Evolutionary conservation across 225 moss, liverwort and hornwort species (phyloP), one percentile per base, ranked within the genome.

Genomic region (Bryum argenteum): DNA sequence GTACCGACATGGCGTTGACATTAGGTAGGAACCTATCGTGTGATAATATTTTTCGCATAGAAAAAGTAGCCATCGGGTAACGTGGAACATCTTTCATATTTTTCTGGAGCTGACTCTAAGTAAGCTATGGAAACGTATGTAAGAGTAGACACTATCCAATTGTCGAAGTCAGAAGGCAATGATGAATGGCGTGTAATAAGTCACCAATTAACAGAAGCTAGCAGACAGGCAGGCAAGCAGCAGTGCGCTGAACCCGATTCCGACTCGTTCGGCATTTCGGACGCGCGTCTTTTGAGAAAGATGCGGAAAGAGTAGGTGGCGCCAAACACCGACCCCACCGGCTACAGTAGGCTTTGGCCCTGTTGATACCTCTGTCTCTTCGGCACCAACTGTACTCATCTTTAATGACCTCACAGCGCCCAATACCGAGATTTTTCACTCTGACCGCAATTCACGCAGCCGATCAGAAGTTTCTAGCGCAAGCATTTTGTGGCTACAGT

Each of bases 241-340:
- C 48, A 58, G 58, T 33, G 58, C 33, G 33, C 70, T 59, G 52
- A 23, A 23, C 54, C 72, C 41, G 54, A 63, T 28, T 10, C 72
- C 72, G 10, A 9, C 70, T 37, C 11, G 18, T 68, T 63, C 66
- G 74, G 77, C 65, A 70, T 77, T 53, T 45, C 1, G 38, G 65
- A 54, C 48, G 66, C 73, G 60, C 42, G 74, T 70, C 70, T 50
- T 54, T 58, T 9, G 6, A 52, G 42, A 24, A 73, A 63, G 69
- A 19, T 53, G 38, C 64, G 24, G 45, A 48, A 17, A 28, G 54
- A 54, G 73, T 11, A 14, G 26, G 10, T 65, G 65, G 65, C 40
- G 51, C n/a, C 22, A 50, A 65, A 39, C n/a, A 18, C 58, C 33
- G n/a, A 54, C 45, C 12, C n/a, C 18, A 24, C 17, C 38, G 22